Conservation (phyloP, 805 yeast species). For the Groenewaldozyma salmanticensis region DNA sequence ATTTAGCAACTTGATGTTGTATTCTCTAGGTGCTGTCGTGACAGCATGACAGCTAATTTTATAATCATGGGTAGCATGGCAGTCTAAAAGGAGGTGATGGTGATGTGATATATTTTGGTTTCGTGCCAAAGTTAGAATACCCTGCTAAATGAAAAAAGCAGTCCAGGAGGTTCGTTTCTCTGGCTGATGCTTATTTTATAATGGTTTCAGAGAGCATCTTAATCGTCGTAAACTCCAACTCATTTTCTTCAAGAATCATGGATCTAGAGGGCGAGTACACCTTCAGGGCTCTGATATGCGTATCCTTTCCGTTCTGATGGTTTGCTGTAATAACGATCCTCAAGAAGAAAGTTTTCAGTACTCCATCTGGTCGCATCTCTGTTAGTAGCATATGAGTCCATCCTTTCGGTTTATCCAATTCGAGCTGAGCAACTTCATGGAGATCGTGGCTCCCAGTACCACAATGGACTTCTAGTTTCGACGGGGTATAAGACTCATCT, state of each 20-base stretch:
- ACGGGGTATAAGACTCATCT: conserved; percentile 93
- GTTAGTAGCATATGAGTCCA: conserved; percentile 64
- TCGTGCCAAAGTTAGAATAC: too few relatives aligned
- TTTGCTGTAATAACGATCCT: conserved; percentile 59
- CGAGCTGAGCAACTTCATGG: conserved; percentile 51
- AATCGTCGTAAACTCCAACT: conserved; percentile 21
- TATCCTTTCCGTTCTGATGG: conserved; percentile 93
- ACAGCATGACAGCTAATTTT: too few relatives aligned
- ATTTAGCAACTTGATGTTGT: too few relatives aligned
- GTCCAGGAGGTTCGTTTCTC: too few relatives aligned
- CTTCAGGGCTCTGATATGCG: conserved; percentile 73
- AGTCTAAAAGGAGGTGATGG: too few relatives aligned
- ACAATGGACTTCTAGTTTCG: conserved; percentile 50
- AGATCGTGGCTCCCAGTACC: conserved; percentile 78
- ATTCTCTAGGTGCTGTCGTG: too few relatives aligned
- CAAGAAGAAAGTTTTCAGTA: conserved; percentile 56
- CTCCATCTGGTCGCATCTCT: conserved; percentile 38
- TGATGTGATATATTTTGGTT: too few relatives aligned
- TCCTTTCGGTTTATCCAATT: conserved; percentile 59
- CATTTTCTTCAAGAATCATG: conserved; percentile 11
- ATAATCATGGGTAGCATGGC: too few relatives aligned
- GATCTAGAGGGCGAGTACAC: conserved; percentile 32
- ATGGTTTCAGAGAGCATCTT: conserved; percentile 21
- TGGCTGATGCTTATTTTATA: too few relatives aligned
- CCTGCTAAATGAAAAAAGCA: too few relatives aligned